Conservation (phyloP, 352 stramenopile genomes). For the Phytopythium mirpurense region DNA sequence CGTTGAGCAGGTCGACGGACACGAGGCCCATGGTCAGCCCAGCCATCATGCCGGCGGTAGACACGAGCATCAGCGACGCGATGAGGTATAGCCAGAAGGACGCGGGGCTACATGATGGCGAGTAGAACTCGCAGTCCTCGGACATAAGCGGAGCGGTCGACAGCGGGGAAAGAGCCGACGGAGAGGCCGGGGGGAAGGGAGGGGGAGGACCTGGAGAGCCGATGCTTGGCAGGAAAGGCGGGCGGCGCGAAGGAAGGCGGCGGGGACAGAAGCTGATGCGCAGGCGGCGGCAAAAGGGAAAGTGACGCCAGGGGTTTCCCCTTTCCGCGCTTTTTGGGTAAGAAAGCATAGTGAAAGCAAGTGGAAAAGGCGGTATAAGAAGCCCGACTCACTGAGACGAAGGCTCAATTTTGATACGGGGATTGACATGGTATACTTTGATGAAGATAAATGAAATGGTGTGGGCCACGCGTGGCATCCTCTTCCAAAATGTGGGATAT, state of each 20-base stretch:
- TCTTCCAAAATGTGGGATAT: background rate
- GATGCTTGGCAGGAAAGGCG: no score
- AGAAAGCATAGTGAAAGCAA: slow-evolving; percentile 1
- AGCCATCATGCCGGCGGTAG: slow-evolving; percentile 59
- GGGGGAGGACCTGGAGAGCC: background rate
- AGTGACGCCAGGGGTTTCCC: background rate
- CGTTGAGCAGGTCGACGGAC: slow-evolving; percentile 76
- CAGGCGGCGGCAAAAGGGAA: background rate
- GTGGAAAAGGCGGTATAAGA: background rate
- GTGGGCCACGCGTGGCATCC: background rate
- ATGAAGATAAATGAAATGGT: background rate
- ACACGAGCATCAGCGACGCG: slow-evolving; percentile 42
- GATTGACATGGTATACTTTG: no score
- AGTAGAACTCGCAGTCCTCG: slow-evolving; percentile 54
- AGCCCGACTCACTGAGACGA: slow-evolving; percentile 3
- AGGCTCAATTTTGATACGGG: no score
- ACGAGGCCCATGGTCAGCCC: slow-evolving; percentile 74
- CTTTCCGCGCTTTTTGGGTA: background rate
- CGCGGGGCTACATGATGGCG: slow-evolving; percentile 55
- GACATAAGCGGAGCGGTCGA: slow-evolving; percentile 17
- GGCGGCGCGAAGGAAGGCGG: background rate
- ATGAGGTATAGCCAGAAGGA: slow-evolving; percentile 57
- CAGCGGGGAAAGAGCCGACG: background rate
- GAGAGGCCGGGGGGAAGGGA: background rate
- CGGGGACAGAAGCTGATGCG: no score